Conservation (phyloP, 805 yeast species). For the Candida mattraensis region DNA sequence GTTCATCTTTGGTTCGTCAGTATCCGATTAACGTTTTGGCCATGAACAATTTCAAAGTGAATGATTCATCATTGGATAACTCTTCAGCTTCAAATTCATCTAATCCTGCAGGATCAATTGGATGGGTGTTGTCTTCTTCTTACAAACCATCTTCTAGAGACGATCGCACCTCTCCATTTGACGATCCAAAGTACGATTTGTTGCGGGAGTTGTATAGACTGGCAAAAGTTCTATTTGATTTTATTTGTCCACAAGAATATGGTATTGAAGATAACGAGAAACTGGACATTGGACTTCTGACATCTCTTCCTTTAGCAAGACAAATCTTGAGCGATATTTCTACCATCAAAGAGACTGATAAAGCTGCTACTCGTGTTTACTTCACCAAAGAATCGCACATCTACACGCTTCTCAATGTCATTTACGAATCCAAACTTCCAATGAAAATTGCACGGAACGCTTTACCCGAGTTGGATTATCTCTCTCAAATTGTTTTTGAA, state of each 20-base stretch:
- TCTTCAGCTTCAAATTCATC: constrained; percentile 25
- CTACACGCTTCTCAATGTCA: constrained; percentile 85
- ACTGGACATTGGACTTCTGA: constrained; percentile 90
- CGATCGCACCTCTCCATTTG: constrained; percentile 53
- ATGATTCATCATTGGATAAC: constrained; percentile 35
- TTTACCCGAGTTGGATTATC: constrained; percentile 91
- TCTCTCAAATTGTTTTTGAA: constrained; percentile 93
- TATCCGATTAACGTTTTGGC: constrained; percentile 76
- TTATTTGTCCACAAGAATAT: constrained; percentile 97
- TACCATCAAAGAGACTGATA: constrained; percentile 71
- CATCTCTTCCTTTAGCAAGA: constrained; percentile 90
- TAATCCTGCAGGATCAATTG: constrained; percentile 61
- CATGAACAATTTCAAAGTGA: constrained; percentile 71
- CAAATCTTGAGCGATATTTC: constrained; percentile 81
- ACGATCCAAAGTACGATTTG: constrained; percentile 73
- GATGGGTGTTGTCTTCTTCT: constrained; percentile 57
- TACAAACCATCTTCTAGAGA: constrained; percentile 31
- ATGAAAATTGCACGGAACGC: constrained; percentile 94
- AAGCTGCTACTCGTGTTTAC: constrained; percentile 83
- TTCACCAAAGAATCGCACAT: constrained; percentile 98
- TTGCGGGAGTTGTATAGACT: constrained; percentile 85
- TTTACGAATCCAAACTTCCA: constrained; percentile 92
- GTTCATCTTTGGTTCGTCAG: constrained; percentile 59
- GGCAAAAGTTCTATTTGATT: constrained; percentile 92
- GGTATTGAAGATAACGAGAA: constrained; percentile 96